Evolutionary conservation across 2,329 filamentous ascomycete genomes (phyloP), one percentile per base, ranked within the genome.

Genomic region (Penicillium psychrosexuale): DNA sequence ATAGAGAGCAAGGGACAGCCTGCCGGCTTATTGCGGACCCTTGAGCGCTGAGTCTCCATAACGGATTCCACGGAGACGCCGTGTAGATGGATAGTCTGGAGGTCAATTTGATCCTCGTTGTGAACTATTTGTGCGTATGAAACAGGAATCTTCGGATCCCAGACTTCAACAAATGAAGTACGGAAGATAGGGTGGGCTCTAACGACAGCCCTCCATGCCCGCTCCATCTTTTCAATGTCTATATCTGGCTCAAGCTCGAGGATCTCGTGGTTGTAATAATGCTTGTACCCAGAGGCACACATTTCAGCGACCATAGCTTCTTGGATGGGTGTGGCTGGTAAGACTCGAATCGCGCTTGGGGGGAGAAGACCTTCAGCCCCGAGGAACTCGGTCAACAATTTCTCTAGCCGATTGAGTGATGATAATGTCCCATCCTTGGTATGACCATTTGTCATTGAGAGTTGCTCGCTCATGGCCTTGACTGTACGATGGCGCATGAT

Each of bases 201-300:
- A 28, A 90, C 74, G 1, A 92, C 84, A 0, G 67, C 68, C 6
- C 70, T 68, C 83, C 90, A 91, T 0, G 91, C 88, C 1, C 67
- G 47, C 34, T 79, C 77, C 0, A 96, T 77, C 43, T 65, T 79
- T 0, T 73, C 60, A 0, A 86, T 36, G 61, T 95, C 80, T 1
- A 86, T 77, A 0, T 74, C 69, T 0, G 76, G 59, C 0, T 73
- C 66, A 2, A 97, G 61, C 59, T 85, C 80, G 22, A 95, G 76
- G 2, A 93, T 73, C 63, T 96, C 89, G 54, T 94, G 86, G 59
- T 95, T 96, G 76, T 91, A 95, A 68, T 97, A 97, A 59, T 85
- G 82, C 11, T 79, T 75, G 62, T 88, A 93, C 3, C 83, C 78
- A 0, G 91, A 94, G 15, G 84, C 79, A 0, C 91, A 61, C 89